These are phyloP conservation scores for Euphorbia peplus DNA, from an alignment of 345 rosid species.

Conservation along the genomic window DNA sequence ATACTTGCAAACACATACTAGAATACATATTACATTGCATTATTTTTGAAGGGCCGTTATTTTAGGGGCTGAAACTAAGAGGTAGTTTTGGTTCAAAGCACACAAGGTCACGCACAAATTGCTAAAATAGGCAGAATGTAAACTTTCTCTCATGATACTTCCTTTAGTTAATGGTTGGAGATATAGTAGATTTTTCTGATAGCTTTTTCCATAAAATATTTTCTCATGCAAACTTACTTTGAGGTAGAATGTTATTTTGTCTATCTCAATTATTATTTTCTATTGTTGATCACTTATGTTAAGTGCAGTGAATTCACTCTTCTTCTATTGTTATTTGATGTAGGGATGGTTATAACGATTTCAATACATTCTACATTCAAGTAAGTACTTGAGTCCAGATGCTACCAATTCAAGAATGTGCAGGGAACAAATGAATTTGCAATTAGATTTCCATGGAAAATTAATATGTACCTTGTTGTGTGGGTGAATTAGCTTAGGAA, in stretches of 20 bases:
- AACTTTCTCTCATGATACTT: background rate
- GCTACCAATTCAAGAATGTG: background rate
- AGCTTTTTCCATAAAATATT: too few relatives aligned
- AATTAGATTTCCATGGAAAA: background rate
- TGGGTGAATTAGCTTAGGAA: background rate
- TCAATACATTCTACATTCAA: slow-evolving; percentile 98
- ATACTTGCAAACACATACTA: background rate
- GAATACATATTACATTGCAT: background rate
- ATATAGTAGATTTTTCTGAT: too few relatives aligned
- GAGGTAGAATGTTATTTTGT: background rate
- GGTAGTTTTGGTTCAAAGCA: background rate
- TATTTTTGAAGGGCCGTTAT: background rate
- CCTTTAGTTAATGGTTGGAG: background rate
- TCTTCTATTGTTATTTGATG: slow-evolving; percentile 34
- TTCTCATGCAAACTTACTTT: background rate
- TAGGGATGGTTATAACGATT: slow-evolving; percentile 99
- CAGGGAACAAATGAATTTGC: background rate
- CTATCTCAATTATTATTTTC: background rate
- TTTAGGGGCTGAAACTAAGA: background rate
- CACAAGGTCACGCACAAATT: background rate
- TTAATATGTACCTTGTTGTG: background rate
- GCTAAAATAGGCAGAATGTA: background rate
- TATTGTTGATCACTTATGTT: background rate
- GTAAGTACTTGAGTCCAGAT: slow-evolving; percentile 43
- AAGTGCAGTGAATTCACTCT: too few relatives aligned